Base-by-base conservation (phyloP, 352 stramenopile genomes). In the Elongisporangium anandrum region DNA sequence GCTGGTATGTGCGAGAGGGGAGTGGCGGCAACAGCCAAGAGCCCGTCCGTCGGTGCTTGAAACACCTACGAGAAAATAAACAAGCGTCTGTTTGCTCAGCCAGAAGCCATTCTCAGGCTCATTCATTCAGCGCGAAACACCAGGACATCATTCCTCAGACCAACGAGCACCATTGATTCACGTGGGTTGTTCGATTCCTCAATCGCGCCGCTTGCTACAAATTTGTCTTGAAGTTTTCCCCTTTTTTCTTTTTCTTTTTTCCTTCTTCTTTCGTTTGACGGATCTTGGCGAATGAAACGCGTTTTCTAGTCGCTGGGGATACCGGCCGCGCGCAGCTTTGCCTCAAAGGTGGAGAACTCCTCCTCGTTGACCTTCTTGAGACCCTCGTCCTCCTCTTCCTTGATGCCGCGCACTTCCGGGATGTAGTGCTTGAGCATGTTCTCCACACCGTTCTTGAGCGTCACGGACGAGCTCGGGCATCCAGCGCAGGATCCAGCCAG, bases 361-460 rank as follows among this genome's bases (percentile, higher is more conserved):
- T 89, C 77, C 16, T 91, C 67, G 68, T 88, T 92, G 48, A 94
- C 49, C 17, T 86, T 68, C 50, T 89, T 88, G 21, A 94, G 76
- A 60, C 77, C 79, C 56, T 95, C 77, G 70, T 95, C 87, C 13
- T 80, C 59, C 63, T 86, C 86, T 65, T 95, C 87, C 56, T 92
- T 73, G 58, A 95, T 91, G 52, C 64, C 72, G 50, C 73, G 79
- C 38, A 99, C 97, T 81, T 99, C 98, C 0, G 97, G 97, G 63
- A 99, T 99, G 76, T 99, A 99, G 79, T 99, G 97, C 93, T 99
- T 99, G 29, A 99, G 85, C 98, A 99, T 99, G 73, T 99, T 99
- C 75, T 99, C 97, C 23, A 99, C 97, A 49, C 97, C 97, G 70
- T 99, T 95, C 78, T 99, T 99, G 64, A 99, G 88, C 51, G 98